A percentile compares a stretch with the other conserved stretches of the same genome.
These are phyloP conservation scores for Melampsora abietis-canadensis DNA, from an alignment of 1,284 basidiomycete species.

Conservation along the genomic window DNA sequence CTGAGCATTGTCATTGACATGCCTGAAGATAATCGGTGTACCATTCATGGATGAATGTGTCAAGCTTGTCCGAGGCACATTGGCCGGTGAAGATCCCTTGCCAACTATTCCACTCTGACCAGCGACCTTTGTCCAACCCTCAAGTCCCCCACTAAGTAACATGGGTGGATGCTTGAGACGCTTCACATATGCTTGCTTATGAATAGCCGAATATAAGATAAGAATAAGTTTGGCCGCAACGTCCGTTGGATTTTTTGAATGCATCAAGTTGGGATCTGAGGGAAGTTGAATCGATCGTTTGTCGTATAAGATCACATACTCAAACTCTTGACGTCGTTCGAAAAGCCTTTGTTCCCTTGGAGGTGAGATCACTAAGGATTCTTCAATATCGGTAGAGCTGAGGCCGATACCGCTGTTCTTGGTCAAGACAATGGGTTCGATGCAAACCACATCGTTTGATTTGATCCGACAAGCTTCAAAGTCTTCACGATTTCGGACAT, in stretches of 20 bases:
- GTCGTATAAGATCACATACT: conserved; percentile 87
- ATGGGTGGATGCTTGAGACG: conserved; percentile 73
- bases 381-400: conserved; percentile 67
- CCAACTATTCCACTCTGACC: conserved; percentile 58
- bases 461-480: conserved; percentile 73
- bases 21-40: conserved; percentile 24
- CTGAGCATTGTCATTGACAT: conserved; percentile 5
- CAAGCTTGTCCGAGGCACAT: conserved; percentile 7
- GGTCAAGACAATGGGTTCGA: conserved; percentile 74
- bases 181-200: conserved; percentile 69
- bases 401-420: conserved; percentile 69
- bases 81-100: conserved; percentile 50
- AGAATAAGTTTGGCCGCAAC: conserved; percentile 59
- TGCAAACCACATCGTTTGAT: conserved; percentile 68
- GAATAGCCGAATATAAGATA: conserved; percentile 66
- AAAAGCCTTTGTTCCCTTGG: conserved; percentile 70
- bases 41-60: conserved; percentile 33
- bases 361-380: conserved; percentile 70
- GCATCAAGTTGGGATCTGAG: conserved; percentile 23
- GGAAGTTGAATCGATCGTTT: conserved; percentile 63
- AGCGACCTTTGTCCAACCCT: conserved; percentile 73
- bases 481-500: conserved; percentile 73
- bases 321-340: conserved; percentile 75
- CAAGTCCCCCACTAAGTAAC: conserved; percentile 77
- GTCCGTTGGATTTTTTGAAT: conserved; percentile 24